Base-by-base conservation (phyloP, 768 basidiomycete genomes). In the Phlegmacium glaucopus region DNA sequence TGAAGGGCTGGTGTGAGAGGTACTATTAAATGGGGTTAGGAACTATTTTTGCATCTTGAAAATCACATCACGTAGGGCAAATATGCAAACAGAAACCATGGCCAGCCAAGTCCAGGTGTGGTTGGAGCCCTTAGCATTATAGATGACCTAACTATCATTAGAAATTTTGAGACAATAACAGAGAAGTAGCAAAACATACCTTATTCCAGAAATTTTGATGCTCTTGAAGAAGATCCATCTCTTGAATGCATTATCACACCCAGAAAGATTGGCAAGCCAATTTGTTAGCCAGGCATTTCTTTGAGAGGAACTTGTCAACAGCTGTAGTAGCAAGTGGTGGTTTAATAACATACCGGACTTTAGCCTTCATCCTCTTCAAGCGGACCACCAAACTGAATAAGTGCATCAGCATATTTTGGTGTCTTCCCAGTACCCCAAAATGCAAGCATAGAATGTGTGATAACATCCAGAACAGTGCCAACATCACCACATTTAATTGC, bases 161-260 rank as follows among this genome's bases (percentile, higher is more conserved):
- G 10, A 9, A n/a, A 27, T 9, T n/a, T 11, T 4, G 4, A 9
- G 22, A 8, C 17, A 12, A 16, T 7, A 16, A 39, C 2, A 16
- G 13, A 13, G 13, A 32, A 10, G 18, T 38, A 37, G 38, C 15
- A 32, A 8, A 8, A 32, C 30, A 8, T 8, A 61, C 60, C 51
- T 64, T 63, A 3, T 47, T 32, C 58, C 58, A 64, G 37, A 60
- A 61, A 29, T 60, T 60, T 40, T 44, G 47, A 47, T 39, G 45
- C 26, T 39, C 45, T 28, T 39, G 38, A 39, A 39, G 38, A 3
- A 39, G 38, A 4, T 39, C 38, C 38, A 39, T 39, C 17, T 39
- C 38, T 39, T 47, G 45, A 12, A 47, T 37, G 9, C 9, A 7
- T 30, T 38, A 17, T 12, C 12, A 3, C 11, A 16, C 3, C 38